Conservation (phyloP, 2,329 filamentous ascomycete genomes). For the Taxawa tesnikishii region DNA sequence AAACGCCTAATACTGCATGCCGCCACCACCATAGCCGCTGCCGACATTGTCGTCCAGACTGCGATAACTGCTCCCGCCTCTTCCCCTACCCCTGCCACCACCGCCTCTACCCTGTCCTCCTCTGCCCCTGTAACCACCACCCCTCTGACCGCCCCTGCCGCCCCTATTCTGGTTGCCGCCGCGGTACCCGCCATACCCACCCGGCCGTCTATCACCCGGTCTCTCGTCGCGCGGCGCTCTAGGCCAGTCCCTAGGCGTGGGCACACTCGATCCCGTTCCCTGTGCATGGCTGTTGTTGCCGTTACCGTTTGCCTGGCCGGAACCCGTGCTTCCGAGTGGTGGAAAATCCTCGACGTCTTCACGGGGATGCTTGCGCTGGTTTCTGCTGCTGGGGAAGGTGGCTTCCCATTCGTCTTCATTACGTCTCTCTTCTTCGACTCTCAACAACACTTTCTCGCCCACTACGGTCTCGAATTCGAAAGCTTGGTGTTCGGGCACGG, state of each 20-base stretch:
- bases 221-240: conserved; percentile 13
- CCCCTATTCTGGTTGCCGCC: conserved; percentile 19
- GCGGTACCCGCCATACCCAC: conserved; percentile 12
- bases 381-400: conserved; percentile 46
- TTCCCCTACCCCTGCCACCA: conserved; percentile 14
- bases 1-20: conserved; percentile 22
- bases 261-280: conserved; percentile 14
- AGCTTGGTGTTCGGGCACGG: conserved; percentile 56
- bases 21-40: conserved; percentile 18
- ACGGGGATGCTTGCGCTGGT: conserved; percentile 49
- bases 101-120: conserved; percentile 14
- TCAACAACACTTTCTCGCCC: conserved; percentile 72
- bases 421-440: conserved; percentile 61
- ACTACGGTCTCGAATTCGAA: conserved; percentile 74
- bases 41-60: conserved; percentile 31
- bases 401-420: conserved; percentile 52
- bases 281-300: conserved; percentile 4
- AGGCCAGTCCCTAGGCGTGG: conserved; percentile 16
- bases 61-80: conserved; percentile 22
- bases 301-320: conserved; percentile 12
- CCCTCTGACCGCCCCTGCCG: conserved; percentile 22
- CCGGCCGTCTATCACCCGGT: conserved; percentile 18
- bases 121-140: conserved; percentile 24
- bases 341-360: conserved; percentile 41
- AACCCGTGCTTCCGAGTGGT: conserved; percentile 14